A percentile compares a stretch with the other conserved stretches of the same genome.
phyloP scores from a whole-genome alignment of 176 grass and related monocot species.

The Themeda triandra region DNA sequence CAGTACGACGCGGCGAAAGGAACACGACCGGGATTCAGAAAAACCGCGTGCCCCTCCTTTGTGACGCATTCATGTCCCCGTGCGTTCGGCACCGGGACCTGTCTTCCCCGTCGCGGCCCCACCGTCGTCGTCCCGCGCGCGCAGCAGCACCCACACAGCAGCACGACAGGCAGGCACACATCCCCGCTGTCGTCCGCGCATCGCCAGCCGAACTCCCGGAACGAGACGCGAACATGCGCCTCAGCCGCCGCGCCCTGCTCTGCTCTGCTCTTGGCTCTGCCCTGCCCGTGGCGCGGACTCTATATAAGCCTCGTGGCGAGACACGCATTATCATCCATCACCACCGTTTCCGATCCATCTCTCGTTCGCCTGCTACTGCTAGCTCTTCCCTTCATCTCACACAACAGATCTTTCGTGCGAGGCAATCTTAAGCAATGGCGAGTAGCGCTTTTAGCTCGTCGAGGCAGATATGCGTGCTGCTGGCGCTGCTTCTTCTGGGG shows the following conservation, averaged over 20 bases:
- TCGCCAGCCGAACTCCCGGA: slow-evolving; percentile 15
- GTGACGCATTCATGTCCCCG: neutral
- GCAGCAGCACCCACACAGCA: too few species aligned
- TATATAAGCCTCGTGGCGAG: slow-evolving; percentile 36
- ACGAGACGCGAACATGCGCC: slow-evolving; percentile 41
- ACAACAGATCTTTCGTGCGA: neutral
- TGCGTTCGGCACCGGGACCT: neutral
- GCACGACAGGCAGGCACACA: neutral
- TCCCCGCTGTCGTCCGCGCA: slow-evolving; percentile 27
- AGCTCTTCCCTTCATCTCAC: neutral
- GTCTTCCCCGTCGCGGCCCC: too few species aligned
- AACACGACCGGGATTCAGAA: neutral
- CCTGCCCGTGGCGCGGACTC: neutral
- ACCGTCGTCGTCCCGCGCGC: too few species aligned
- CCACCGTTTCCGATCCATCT: neutral
- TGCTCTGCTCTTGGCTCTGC: neutral
- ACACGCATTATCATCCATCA: neutral
- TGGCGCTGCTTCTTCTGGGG: neutral
- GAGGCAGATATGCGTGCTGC: neutral
- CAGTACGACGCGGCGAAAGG: neutral
- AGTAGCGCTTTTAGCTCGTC: neutral
- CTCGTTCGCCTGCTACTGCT: too few species aligned
- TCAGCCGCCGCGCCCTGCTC: neutral
- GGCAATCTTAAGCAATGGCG: neutral
- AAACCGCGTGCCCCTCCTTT: neutral